Base-by-base conservation (phyloP, 2,329 filamentous ascomycete genomes). In the Colletotrichum euphorbiae region DNA sequence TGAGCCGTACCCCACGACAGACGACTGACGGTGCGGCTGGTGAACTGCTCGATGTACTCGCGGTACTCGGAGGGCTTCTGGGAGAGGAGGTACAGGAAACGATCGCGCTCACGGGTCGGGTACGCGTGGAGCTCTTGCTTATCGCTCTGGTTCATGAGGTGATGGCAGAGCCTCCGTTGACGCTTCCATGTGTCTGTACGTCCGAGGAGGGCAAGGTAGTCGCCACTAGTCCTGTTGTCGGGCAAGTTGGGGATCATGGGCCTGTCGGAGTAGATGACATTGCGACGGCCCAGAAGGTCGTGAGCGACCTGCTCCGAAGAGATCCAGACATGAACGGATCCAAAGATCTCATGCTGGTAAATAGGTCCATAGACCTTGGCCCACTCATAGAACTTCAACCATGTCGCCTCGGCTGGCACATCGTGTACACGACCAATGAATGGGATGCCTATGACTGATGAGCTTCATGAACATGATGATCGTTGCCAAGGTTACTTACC, bases 311-410 rank as follows among this genome's bases (percentile, higher is more conserved):
- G 66, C 70, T 84, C 82, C 1, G 79, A 80, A 8, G 82, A 82
- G 58, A 84, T 84, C 82, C 82, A 84, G 51, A 85, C 78, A 69
- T 84, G 82, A 4, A 79, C 76, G 3, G 76, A 77, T 19, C 82
- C 82, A 43, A 84, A 84, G 19, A 83, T 81, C 65, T 82, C 75
- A 52, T 78, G 80, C 71, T 82, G 77, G 71, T 83, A 84, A 62
- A 84, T 84, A 7, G 82, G 81, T 1, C 82, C 82, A 66, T 81
- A 84, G 36, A 76, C 72, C 72, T 82, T 79, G 67, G 77, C 77
- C 82, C 82, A 85, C 69, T 84, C 80, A 69, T 81, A 80, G 67
- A 84, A 83, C 72, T 84, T 84, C 28, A 84, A 69, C 82, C 82
- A 84, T 19, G 81, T 76, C 40, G 73, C 74, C 40, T 80, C 75